Conservation (phyloP, 768 basidiomycete genomes). For the Leccinum uliginosum region DNA sequence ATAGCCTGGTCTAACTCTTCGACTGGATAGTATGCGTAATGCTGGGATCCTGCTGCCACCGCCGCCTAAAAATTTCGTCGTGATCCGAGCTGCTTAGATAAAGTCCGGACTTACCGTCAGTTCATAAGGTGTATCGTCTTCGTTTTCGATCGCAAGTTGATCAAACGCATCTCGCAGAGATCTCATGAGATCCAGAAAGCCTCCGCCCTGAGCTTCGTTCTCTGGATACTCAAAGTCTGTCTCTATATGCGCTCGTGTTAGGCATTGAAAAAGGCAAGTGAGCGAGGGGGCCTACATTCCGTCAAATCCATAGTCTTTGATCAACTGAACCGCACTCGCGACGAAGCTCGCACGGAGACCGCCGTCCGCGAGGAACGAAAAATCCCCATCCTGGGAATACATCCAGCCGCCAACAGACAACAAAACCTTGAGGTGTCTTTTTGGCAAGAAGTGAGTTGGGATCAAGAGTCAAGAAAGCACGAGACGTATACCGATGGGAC, state of each 20-base stretch:
- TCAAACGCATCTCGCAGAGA: slow-evolving; percentile 61
- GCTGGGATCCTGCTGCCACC: slow-evolving; percentile 56
- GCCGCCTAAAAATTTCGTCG: slow-evolving; percentile 37
- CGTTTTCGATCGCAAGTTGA: slow-evolving; percentile 51
- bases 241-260: slow-evolving; percentile 35
- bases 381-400: slow-evolving; percentile 66
- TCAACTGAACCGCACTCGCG: slow-evolving; percentile 52
- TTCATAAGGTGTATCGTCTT: slow-evolving; percentile 56
- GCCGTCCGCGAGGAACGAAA: slow-evolving; percentile 55
- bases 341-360: slow-evolving; percentile 55
- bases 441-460: neutral
- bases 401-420: slow-evolving; percentile 63
- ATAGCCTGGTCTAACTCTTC: slow-evolving; percentile 62
- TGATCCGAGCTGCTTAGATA: neutral
- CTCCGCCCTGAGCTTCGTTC: slow-evolving; percentile 54
- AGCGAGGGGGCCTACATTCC: slow-evolving; percentile 49
- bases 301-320: slow-evolving; percentile 78
- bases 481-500: slow-evolving; percentile 37
- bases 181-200: slow-evolving; percentile 61
- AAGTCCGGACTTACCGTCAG: slow-evolving; percentile 37
- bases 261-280: neutral
- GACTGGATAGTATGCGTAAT: slow-evolving; percentile 56
- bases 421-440: slow-evolving; percentile 46
- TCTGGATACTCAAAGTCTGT: slow-evolving; percentile 78
- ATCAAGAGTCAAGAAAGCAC: neutral